Evolutionary conservation across 1,284 basidiomycete genomes (phyloP), one percentile per base, ranked within the genome.

Genomic region (Sanguinoderma infundibulare): DNA sequence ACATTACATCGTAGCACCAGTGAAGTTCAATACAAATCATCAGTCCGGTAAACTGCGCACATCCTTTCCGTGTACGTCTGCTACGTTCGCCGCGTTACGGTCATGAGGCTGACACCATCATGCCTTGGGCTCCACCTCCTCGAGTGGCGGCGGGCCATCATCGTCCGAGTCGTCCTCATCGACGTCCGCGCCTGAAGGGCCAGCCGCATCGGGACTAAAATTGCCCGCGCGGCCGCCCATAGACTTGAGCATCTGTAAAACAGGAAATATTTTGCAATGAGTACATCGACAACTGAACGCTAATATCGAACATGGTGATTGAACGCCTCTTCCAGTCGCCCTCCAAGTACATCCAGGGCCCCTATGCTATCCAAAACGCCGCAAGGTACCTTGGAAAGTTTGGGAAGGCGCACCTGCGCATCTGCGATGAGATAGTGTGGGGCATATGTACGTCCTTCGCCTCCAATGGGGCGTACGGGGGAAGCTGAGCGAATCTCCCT

Each of bases 71-170:
- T 39, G 38, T 39, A 39, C n/a, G 38, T n/a, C 38, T 39, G n/a
- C 38, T 12, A 10, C 38, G 14, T 7, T 35, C 34, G 14, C 34
- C 14, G 6, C 34, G 34, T 35, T 6, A 35, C 14, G 34, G 34
- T 14, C 34, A 35, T 14, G 34, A n/a, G n/a, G n/a, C n/a, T 14
- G 14, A 35, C 34, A 35, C 34, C 34, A 44, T 67, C 58, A 72
- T 62, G 69, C 66, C 59, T 72, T 72, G 59, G 70, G 74, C 68
- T 85, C 83, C 28, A 79, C 81, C 53, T 86, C 83, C 77, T 92
- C 91, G 49, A 93, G 86, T 67, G 91, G 88, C 61, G 91, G 91
- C 60, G 90, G 90, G 56, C 85, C 90, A 39, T 86, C 89, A 49
- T 88, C 87, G 56, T 85, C 86, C 15, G 76, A 80, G 55, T 87